Conservation (phyloP, 2,329 filamentous ascomycete species). For the Pseudogymnoascus sp. region DNA sequence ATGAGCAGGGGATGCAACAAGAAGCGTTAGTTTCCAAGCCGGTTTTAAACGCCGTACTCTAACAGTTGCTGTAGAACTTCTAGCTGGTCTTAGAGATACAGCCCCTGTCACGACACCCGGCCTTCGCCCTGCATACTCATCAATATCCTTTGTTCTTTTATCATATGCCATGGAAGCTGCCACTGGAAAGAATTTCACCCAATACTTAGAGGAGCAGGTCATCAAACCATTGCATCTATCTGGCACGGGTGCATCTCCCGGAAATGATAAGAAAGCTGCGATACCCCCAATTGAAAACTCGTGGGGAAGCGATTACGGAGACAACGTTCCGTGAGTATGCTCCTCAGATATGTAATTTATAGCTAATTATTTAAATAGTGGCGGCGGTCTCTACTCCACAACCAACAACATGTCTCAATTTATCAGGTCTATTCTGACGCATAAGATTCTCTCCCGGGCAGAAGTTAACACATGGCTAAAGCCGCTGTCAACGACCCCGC, state of each 20-base stretch:
- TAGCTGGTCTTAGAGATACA: neutral
- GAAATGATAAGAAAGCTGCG: neutral
- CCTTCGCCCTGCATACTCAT: neutral
- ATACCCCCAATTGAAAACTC: neutral
- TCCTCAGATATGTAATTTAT: neutral
- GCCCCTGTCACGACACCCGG: neutral
- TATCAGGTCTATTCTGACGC: neutral
- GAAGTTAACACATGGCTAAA: constrained; percentile 11
- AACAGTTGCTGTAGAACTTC: neutral
- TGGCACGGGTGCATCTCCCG: constrained; percentile 19
- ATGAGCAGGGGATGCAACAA: neutral
- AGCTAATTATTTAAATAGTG: constrained; percentile 21
- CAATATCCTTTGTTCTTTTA: constrained; percentile 21
- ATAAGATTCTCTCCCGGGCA: neutral
- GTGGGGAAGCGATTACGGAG: neutral
- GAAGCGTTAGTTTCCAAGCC: neutral
- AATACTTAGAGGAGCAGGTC: constrained; percentile 18
- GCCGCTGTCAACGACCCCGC: constrained; percentile 7
- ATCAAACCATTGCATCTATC: constrained; percentile 27
- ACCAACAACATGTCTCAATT: constrained; percentile 28
- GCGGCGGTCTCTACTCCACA: constrained; percentile 32
- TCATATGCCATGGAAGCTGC: constrained; percentile 33
- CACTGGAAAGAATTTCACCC: constrained; percentile 24
- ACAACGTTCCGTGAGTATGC: neutral
- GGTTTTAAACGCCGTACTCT: neutral